These are phyloP conservation scores for Quercus suber DNA, from an alignment of 306 rosid genomes.

Conservation along the genomic window DNA sequence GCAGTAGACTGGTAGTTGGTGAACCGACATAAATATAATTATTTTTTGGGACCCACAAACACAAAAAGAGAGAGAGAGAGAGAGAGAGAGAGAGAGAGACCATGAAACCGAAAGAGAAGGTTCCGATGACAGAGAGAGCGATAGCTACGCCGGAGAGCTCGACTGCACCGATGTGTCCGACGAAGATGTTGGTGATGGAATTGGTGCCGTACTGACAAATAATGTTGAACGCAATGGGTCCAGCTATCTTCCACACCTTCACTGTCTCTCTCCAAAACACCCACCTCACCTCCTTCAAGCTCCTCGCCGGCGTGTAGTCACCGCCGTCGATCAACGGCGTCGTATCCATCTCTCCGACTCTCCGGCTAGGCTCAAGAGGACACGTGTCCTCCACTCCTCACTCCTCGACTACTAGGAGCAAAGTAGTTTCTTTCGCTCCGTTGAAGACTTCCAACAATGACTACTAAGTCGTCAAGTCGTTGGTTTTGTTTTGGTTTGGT, in stretches of 20 bases:
- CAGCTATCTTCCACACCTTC: slow-evolving; percentile 57
- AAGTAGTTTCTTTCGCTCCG: too few species aligned
- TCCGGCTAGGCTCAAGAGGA: slow-evolving; percentile 21
- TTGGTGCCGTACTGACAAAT: slow-evolving; percentile 54
- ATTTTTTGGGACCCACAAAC: too few species aligned
- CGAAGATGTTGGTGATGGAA: slow-evolving; percentile 61
- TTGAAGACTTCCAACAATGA: too few species aligned
- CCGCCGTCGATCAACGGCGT: slow-evolving; percentile 27
- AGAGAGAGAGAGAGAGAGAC: slow-evolving; percentile 3
- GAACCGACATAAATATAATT: too few species aligned
- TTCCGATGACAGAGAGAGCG: slow-evolving; percentile 57
- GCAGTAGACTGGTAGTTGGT: too few species aligned
- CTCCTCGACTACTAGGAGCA: too few species aligned
- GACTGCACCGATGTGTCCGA: slow-evolving; percentile 71
- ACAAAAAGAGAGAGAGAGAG: background rate
- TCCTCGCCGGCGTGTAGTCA: slow-evolving; percentile 41
- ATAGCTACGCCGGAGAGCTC: slow-evolving; percentile 79
- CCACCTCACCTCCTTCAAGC: slow-evolving; percentile 12
- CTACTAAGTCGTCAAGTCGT: too few species aligned
- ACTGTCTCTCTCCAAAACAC: slow-evolving; percentile 41
- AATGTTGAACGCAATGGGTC: slow-evolving; percentile 47
- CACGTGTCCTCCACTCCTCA: background rate
- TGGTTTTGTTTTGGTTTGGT: too few species aligned
- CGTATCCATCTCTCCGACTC: slow-evolving; percentile 17
- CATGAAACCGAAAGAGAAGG: slow-evolving; percentile 76